These are phyloP conservation scores for Alternaria tenuissima DNA, from an alignment of 2,329 filamentous ascomycete species.

Conservation along the genomic window DNA sequence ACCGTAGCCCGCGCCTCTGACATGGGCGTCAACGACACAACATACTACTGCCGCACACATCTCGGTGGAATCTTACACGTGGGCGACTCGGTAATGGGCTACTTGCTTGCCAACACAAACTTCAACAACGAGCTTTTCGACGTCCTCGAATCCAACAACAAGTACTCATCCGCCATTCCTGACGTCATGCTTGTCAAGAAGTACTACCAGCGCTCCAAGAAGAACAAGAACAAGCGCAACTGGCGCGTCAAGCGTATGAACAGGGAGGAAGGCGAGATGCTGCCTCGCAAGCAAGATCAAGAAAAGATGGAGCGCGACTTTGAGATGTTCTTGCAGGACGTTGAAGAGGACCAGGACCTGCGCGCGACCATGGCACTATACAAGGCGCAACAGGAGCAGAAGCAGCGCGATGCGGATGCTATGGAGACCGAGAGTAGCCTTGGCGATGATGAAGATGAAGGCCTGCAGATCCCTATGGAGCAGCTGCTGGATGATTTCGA, in stretches of 20 bases:
- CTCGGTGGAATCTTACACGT: slow-evolving; percentile 84
- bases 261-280: slow-evolving; percentile 85
- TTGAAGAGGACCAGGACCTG: slow-evolving; percentile 93
- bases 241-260: slow-evolving; percentile 96
- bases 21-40: slow-evolving; percentile 83
- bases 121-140: slow-evolving; percentile 92
- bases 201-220: slow-evolving; percentile 86
- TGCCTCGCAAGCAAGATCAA: slow-evolving; percentile 87
- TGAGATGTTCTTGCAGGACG: slow-evolving; percentile 95
- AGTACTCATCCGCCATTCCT: slow-evolving; percentile 80
- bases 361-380: slow-evolving; percentile 85
- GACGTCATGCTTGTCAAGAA: slow-evolving; percentile 98
- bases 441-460: slow-evolving; percentile 65
- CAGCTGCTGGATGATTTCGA: slow-evolving; percentile 89
- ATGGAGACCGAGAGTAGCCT: slow-evolving; percentile 71
- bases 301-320: slow-evolving; percentile 91
- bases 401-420: slow-evolving; percentile 66
- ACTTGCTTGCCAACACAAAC: slow-evolving; percentile 85
- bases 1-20: slow-evolving; percentile 89
- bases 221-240: slow-evolving; percentile 69
- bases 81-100: slow-evolving; percentile 95
- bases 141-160: slow-evolving; percentile 76
- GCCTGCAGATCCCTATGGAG: slow-evolving; percentile 58
- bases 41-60: slow-evolving; percentile 90
- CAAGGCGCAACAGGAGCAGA: slow-evolving; percentile 68